phyloP scores from a whole-genome alignment of 2,329 filamentous ascomycete genomes.

The Trichoderma endophyticum region DNA sequence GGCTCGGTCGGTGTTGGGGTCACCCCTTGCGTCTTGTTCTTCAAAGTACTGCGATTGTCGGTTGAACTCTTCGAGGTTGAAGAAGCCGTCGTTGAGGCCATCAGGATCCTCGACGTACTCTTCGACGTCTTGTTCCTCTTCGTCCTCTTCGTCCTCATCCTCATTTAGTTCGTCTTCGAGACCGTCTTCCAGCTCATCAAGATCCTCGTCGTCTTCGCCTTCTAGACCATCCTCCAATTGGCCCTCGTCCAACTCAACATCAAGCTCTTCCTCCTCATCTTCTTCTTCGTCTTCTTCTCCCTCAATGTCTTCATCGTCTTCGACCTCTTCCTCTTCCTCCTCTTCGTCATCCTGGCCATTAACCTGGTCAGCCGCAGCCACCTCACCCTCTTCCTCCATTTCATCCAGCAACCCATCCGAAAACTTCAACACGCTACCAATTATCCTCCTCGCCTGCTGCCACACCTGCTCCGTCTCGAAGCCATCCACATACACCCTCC shows the following conservation, averaged over 20 bases:
- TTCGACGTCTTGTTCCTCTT: conserved; percentile 42
- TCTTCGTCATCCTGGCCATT: conserved; percentile 33
- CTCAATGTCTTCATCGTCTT: conserved; percentile 36
- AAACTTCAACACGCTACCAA: conserved; percentile 54
- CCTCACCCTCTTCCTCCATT: conserved; percentile 51
- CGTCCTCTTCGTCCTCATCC: conserved; percentile 37
- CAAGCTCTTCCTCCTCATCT: conserved; percentile 35
- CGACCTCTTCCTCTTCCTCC: conserved; percentile 33
- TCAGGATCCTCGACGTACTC: conserved; percentile 61
- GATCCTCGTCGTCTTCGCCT: conserved; percentile 23
- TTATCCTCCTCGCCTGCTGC: conserved; percentile 85
- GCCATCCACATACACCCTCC: conserved; percentile 80
- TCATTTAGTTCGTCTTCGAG: conserved; percentile 24
- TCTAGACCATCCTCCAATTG: conserved; percentile 35
- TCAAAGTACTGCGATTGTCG: conserved; percentile 87
- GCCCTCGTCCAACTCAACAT: conserved; percentile 33
- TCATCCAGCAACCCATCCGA: conserved; percentile 47
- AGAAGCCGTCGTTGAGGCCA: conserved; percentile 95
- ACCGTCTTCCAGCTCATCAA: conserved; percentile 23
- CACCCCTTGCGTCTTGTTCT: conserved; percentile 74
- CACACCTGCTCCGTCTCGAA: conserved; percentile 89
- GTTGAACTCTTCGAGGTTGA: conserved; percentile 97
- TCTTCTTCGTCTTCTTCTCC: conserved; percentile 24
- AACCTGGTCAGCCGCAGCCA: conserved; percentile 29
- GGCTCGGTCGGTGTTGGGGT: conserved; percentile 68